A percentile compares a stretch with the other conserved stretches of the same genome.
These are phyloP conservation scores for Myrica gale DNA, from an alignment of 306 rosid species.

Conservation along the genomic window DNA sequence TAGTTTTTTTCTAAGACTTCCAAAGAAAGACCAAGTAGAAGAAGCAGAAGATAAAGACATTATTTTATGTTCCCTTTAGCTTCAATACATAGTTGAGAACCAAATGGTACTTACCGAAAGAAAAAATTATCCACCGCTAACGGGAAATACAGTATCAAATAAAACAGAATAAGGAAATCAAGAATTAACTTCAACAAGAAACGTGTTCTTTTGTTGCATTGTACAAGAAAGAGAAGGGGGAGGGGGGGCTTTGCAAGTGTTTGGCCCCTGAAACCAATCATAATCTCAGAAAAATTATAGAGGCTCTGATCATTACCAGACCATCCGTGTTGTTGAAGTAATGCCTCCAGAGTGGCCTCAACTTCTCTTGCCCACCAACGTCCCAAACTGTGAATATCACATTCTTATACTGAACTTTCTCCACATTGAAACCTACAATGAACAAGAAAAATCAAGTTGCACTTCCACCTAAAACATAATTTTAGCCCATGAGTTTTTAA, in stretches of 20 bases:
- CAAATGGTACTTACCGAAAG: background rate
- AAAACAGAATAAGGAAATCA: background rate
- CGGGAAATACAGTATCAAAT: slow-evolving; percentile 5
- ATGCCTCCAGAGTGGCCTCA: slow-evolving; percentile 98
- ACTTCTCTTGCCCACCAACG: slow-evolving; percentile 94
- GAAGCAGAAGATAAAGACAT: background rate
- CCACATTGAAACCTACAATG: slow-evolving; percentile 86
- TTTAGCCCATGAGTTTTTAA: background rate
- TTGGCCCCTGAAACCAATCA: background rate
- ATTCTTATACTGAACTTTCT: slow-evolving; percentile 96
- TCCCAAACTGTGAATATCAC: slow-evolving; percentile 98
- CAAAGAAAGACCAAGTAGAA: background rate
- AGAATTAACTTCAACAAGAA: background rate
- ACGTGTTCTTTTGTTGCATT: background rate
- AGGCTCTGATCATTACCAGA: slow-evolving; percentile 49
- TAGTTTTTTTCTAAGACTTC: background rate
- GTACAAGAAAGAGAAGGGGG: background rate
- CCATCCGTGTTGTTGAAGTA: slow-evolving; percentile 93
- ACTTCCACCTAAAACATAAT: background rate
- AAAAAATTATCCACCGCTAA: background rate
- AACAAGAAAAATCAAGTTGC: slow-evolving; percentile 12
- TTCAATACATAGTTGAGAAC: background rate
- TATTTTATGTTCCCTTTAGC: background rate
- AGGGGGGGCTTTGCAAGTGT: too few species aligned
- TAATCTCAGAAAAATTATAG: slow-evolving; percentile 6